Base-by-base conservation (phyloP, 345 rosid genomes). In the Salix dunnii region DNA sequence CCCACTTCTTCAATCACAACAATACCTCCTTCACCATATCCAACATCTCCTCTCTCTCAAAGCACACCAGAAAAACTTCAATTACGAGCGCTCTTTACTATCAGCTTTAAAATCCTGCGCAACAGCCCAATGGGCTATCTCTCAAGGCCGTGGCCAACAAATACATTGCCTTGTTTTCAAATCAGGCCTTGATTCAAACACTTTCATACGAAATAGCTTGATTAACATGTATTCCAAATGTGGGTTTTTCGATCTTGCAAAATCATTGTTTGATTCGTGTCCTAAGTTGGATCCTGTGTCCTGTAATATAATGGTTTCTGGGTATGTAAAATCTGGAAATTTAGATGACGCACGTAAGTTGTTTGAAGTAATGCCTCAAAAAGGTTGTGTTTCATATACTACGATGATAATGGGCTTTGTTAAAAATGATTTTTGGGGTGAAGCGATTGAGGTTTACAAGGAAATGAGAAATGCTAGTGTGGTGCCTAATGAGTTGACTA, bases 181-280 rank as follows among this genome's bases (percentile, higher is more conserved):
- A 70, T 85, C 87, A 0, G 97, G 97, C 77, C 78, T 87, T n/a
- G 78, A 73, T 36, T 89, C 89, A 6, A 91, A 91, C 84, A 79
- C 87, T 73, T 92, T 86, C 70, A 77, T 94, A 30, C 80, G 76
- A 28, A 94, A 92, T 75, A 91, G 97, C 70, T 85, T 92, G 74
- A 87, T 90, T 53, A 91, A 90, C 76, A 74, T 94, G 92, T 92
- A 94, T 75, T 84, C 90, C 1, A 94, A 87, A 83, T 90, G 93
- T 67, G 84, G 88, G 61, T 38, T 81, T 76, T 77, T 94, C 76
- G 71, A n/a, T 3, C 88, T 88, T 20, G 97, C 96, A 2, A 76
- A 79, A 78, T 80, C 74, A 20, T 71, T 92, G 33, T 94, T 90
- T 17, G 76, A 78, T 53, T 64, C 78, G 3, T 79, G 76, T 28